Percentiles rank a stretch among this genome's conserved stretches.
Evolutionary conservation across 495 filamentous ascomycete genomes (phyloP).

Genomic region (Neurospora terricola): DNA sequence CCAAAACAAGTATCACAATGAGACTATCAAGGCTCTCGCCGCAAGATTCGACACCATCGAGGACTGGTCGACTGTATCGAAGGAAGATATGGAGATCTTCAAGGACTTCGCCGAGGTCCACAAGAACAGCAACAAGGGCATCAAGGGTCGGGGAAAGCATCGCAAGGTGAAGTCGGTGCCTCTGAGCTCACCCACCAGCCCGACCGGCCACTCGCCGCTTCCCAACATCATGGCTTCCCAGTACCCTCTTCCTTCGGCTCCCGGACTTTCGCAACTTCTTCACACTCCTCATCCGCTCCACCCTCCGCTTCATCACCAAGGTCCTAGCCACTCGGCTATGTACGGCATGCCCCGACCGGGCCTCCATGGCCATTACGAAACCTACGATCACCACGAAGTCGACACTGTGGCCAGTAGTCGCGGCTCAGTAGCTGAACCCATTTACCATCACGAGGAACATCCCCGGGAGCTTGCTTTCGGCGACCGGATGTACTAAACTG

Average conservation of each 20-base stretch:
- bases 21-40: conserved; percentile 63
- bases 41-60: conserved; percentile 57
- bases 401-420: conserved; percentile 26
- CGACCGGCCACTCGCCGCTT: neutral
- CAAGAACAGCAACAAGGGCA: conserved; percentile 96
- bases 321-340: conserved; percentile 14
- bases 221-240: conserved; percentile 8
- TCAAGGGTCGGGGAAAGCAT: conserved; percentile 90
- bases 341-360: conserved; percentile 22
- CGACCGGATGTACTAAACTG: conserved; percentile 30
- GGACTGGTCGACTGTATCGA: conserved; percentile 50
- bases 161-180: conserved; percentile 38
- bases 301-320: conserved; percentile 8
- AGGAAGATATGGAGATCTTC: conserved; percentile 69
- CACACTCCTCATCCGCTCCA: conserved; percentile 10
- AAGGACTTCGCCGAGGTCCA: conserved; percentile 80
- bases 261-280: conserved; percentile 13
- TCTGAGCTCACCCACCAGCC: conserved; percentile 1
- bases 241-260: conserved; percentile 13
- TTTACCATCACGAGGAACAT: conserved; percentile 34
- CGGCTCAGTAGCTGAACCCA: conserved; percentile 21
- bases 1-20: conserved; percentile 83
- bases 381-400: conserved; percentile 36
- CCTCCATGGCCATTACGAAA: conserved; percentile 26
- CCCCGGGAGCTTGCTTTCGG: conserved; percentile 29